Percentiles rank a stretch among this genome's conserved stretches.
Conservation (phyloP, 495 filamentous ascomycete species). For the Xylaria curta region DNA sequence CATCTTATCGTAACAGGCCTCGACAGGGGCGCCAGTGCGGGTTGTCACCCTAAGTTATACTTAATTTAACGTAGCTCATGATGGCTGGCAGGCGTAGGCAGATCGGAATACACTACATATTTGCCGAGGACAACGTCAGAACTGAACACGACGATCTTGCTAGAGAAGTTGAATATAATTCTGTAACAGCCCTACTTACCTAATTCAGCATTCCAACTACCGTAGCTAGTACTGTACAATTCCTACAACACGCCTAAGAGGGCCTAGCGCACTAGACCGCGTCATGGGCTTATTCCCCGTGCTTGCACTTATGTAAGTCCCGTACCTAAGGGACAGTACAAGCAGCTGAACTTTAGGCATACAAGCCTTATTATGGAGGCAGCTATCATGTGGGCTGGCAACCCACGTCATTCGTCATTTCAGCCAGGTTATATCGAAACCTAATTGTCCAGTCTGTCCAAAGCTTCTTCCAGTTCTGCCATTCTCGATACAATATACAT, state of each 20-base stretch:
- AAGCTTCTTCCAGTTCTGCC: neutral
- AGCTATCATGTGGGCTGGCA: neutral
- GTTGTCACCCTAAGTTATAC: neutral
- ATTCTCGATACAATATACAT: neutral
- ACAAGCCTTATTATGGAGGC: neutral
- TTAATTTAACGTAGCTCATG: neutral
- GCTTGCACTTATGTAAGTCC: neutral
- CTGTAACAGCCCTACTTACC: neutral
- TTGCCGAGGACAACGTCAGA: neutral
- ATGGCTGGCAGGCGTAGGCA: neutral
- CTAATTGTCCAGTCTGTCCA: neutral
- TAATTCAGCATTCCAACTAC: neutral
- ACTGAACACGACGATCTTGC: neutral
- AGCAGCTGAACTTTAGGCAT: constrained; percentile 8
- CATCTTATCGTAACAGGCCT: neutral
- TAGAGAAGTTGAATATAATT: no score
- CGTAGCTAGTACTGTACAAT: neutral
- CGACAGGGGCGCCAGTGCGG: neutral
- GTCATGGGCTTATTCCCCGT: neutral
- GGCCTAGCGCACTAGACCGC: neutral
- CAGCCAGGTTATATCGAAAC: neutral
- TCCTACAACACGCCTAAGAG: neutral
- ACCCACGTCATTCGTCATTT: constrained; percentile 15
- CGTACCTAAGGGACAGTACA: no score
- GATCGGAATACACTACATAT: neutral